A percentile compares a stretch with the other conserved stretches of the same genome.
Evolutionary conservation across 139 green algal genomes (phyloP).

Genomic region (Chlamydomonas sp.): DNA sequence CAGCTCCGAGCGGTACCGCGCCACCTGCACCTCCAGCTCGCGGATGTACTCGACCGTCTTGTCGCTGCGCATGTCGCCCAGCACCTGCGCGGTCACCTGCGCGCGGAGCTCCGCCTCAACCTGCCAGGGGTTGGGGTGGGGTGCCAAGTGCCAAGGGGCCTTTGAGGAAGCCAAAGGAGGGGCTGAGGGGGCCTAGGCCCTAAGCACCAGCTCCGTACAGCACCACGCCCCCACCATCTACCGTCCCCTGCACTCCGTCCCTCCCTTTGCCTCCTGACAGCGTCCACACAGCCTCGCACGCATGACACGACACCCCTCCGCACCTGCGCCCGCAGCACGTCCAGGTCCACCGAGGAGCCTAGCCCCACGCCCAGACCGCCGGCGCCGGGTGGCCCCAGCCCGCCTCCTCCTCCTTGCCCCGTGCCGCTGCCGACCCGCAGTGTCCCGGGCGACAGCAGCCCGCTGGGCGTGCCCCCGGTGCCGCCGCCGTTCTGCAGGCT

Average conservation of each 20-base stretch:
- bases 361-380: neutral
- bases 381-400: neutral
- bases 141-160: too few species aligned
- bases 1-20: conserved; percentile 29
- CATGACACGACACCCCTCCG: too few species aligned
- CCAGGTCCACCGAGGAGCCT: conserved; percentile 17
- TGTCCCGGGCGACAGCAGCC: too few species aligned
- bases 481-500: neutral
- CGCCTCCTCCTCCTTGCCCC: neutral
- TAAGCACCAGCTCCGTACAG: too few species aligned
- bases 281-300: too few species aligned
- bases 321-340: conserved; percentile 34
- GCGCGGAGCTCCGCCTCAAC: conserved; percentile 45
- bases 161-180: too few species aligned
- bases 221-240: too few species aligned
- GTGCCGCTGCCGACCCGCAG: too few species aligned
- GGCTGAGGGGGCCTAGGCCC: too few species aligned
- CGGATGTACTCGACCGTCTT: conserved; percentile 62
- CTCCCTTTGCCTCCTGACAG: too few species aligned
- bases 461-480: neutral
- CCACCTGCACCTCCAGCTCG: conserved; percentile 46
- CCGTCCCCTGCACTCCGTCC: too few species aligned
- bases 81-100: conserved; percentile 41
- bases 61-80: conserved; percentile 43
- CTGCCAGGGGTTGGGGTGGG: too few species aligned